phyloP scores from a whole-genome alignment of 139 green algal genomes.

The Volvox reticuliferus region DNA sequence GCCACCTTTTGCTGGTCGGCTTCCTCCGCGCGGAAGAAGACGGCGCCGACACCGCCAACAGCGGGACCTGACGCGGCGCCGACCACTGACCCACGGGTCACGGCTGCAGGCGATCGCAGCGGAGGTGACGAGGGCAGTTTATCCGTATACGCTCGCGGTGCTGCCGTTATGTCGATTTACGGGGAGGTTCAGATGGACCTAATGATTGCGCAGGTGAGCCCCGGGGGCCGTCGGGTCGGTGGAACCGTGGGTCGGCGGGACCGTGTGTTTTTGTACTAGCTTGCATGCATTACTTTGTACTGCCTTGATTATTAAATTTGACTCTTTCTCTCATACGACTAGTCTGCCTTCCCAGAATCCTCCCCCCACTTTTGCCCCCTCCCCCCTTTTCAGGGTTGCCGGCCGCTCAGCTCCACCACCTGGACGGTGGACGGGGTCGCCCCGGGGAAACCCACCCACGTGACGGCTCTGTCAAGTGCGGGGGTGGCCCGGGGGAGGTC shows the following conservation, averaged over 20 bases:
- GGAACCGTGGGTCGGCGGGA: background rate
- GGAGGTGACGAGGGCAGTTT: background rate
- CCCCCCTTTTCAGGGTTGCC: conserved; percentile 53
- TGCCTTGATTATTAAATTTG: no score
- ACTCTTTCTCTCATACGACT: background rate
- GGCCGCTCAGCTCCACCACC: conserved; percentile 40
- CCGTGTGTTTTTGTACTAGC: no score
- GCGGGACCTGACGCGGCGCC: no score
- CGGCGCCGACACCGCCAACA: no score
- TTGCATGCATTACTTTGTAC: no score
- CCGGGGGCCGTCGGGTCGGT: background rate
- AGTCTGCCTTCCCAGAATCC: background rate
- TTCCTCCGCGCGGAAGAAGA: background rate
- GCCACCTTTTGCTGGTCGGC: conserved; percentile 40
- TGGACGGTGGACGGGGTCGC: conserved; percentile 51
- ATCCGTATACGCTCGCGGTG: conserved; percentile 48
- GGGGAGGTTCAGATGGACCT: conserved; percentile 65
- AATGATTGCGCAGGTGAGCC: conserved; percentile 65
- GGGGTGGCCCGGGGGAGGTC: background rate
- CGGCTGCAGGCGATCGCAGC: no score
- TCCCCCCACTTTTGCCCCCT: background rate
- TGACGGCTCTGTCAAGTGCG: conserved; percentile 13
- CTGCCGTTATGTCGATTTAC: conserved; percentile 62
- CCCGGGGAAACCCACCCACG: background rate
- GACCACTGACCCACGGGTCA: no score